Percentiles rank a stretch among this genome's conserved stretches.
Conservation (phyloP, 2,329 filamentous ascomycete species). For the Colletotrichum tanaceti region DNA sequence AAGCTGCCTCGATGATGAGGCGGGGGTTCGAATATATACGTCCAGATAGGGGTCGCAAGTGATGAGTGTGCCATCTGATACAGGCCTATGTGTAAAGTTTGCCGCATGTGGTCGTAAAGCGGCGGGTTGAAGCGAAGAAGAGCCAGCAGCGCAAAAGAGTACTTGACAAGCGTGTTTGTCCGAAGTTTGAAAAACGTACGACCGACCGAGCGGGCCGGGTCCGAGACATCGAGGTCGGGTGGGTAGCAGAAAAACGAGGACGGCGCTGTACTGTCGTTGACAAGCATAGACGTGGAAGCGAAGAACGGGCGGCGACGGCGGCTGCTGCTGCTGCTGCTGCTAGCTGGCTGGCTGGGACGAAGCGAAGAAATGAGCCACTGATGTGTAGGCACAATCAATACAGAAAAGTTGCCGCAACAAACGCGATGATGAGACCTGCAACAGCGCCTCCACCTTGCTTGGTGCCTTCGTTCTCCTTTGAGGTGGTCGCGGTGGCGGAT, state of each 20-base stretch:
- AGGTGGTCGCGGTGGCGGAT: slow-evolving; percentile 47
- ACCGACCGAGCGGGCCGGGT: slow-evolving; percentile 38
- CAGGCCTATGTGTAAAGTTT: slow-evolving; percentile 34
- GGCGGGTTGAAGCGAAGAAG: slow-evolving; percentile 36
- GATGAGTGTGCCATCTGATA: slow-evolving; percentile 29
- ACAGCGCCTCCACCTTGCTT: slow-evolving; percentile 63
- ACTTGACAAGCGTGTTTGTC: slow-evolving; percentile 32
- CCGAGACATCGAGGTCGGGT: slow-evolving; percentile 50
- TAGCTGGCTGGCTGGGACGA: slow-evolving; percentile 22
- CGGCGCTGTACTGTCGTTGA: slow-evolving; percentile 33
- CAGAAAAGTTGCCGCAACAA: slow-evolving; percentile 64
- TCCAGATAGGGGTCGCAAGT: slow-evolving; percentile 27
- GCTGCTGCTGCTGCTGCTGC: slow-evolving; percentile 11
- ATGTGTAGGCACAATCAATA: slow-evolving; percentile 48
- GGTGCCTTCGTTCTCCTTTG: slow-evolving; percentile 60
- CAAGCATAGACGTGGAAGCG: slow-evolving; percentile 38
- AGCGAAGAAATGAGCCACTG: slow-evolving; percentile 40
- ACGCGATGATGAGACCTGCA: slow-evolving; percentile 66
- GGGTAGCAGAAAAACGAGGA: slow-evolving; percentile 36
- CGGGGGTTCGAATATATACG: slow-evolving; percentile 24
- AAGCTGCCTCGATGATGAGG: slow-evolving; percentile 23
- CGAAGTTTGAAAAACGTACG: background rate
- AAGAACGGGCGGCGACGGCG: slow-evolving; percentile 29
- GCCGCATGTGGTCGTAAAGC: slow-evolving; percentile 34
- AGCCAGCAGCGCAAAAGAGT: slow-evolving; percentile 34